These are phyloP conservation scores for Mycena venus DNA, from an alignment of 768 basidiomycete genomes.

Conservation along the genomic window DNA sequence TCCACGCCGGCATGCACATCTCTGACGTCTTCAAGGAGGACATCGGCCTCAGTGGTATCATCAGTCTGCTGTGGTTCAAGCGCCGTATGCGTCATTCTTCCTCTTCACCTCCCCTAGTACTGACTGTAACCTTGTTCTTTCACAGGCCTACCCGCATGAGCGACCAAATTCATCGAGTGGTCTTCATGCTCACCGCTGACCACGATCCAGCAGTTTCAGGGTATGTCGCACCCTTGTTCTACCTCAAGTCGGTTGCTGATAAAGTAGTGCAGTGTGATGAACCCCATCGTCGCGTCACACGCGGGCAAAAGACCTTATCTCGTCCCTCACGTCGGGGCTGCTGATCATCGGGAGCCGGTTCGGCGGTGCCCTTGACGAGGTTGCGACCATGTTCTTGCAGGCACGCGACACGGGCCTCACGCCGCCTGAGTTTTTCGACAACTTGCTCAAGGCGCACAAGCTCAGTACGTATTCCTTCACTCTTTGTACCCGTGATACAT, in stretches of 20 bases:
- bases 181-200: slow-evolving; percentile 98
- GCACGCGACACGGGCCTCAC: slow-evolving; percentile 93
- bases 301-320: slow-evolving; percentile 99
- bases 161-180: slow-evolving; percentile 99
- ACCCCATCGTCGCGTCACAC: slow-evolving; percentile 98
- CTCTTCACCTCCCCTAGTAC: background rate
- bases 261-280: slow-evolving; percentile 82
- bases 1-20: slow-evolving; percentile 99
- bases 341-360: slow-evolving; percentile 98
- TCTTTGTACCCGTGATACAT: background rate
- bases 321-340: slow-evolving; percentile 94
- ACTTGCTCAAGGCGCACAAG: slow-evolving; percentile 92
- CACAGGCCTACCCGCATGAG: slow-evolving; percentile 83
- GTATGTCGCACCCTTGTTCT: slow-evolving; percentile 41
- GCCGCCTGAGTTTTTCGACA: slow-evolving; percentile 98
- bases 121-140: background rate
- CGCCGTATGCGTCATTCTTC: slow-evolving; percentile 63
- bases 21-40: slow-evolving; percentile 99
- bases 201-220: slow-evolving; percentile 98
- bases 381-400: slow-evolving; percentile 93
- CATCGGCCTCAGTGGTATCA: slow-evolving; percentile 92
- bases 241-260: background rate
- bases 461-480: slow-evolving; percentile 70
- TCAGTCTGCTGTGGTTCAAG: too few species aligned
- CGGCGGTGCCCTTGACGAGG: slow-evolving; percentile 98